Evolutionary conservation across 1,284 basidiomycete genomes (phyloP).

Genomic region (Porphyrellus sp.): DNA sequence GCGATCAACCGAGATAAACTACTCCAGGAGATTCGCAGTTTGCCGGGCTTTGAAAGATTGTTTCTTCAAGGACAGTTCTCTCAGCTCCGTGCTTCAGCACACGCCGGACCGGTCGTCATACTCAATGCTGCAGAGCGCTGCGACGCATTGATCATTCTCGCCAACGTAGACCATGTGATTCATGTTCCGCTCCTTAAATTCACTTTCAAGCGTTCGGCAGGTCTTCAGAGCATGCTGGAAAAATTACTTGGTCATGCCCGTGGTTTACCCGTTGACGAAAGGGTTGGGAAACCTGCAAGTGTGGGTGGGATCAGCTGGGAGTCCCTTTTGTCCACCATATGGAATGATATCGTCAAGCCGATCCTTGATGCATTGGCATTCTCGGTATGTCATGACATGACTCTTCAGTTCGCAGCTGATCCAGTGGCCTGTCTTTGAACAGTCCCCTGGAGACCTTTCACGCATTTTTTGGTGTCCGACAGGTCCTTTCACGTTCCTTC

Average conservation of each 20-base stretch:
- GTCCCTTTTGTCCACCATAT: slow-evolving; percentile 2
- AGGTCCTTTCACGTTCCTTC: slow-evolving; percentile 6
- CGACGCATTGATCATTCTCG: background rate
- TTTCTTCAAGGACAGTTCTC: background rate
- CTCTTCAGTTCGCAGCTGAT: background rate
- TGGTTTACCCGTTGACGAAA: background rate
- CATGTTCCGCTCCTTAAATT: background rate
- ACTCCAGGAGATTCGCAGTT: background rate
- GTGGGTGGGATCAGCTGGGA: background rate
- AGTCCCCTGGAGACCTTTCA: background rate
- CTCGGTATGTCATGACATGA: background rate
- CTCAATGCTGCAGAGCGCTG: background rate
- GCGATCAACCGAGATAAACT: background rate
- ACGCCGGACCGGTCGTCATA: background rate
- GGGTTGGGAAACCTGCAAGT: background rate
- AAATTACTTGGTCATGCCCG: background rate
- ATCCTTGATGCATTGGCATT: slow-evolving; percentile 7
- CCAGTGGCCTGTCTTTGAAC: background rate
- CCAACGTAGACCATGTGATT: background rate
- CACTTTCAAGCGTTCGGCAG: background rate
- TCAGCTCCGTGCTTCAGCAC: slow-evolving; percentile 2
- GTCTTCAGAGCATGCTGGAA: background rate
- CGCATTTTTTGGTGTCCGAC: slow-evolving; percentile 20
- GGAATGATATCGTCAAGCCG: background rate
- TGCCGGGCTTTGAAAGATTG: slow-evolving; percentile 1